Percentiles rank a stretch among this genome's conserved stretches.
These are phyloP conservation scores for Pyrenochaeta sp. DNA, from an alignment of 2,329 filamentous ascomycete genomes.

Conservation along the genomic window DNA sequence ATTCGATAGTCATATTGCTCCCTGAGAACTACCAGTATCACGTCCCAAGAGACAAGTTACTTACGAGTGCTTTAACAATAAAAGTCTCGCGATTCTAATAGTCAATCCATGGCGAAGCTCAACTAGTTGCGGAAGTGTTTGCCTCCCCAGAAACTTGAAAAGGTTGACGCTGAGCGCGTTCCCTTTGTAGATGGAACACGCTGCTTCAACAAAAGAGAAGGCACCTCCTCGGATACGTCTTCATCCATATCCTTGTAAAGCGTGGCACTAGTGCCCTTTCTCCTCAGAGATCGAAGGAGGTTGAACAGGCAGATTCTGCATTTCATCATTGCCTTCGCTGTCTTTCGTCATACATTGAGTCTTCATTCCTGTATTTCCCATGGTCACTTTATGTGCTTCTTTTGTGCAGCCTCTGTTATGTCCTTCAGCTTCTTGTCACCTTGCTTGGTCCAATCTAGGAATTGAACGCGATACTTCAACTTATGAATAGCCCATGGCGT, in stretches of 20 bases:
- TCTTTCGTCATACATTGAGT: neutral
- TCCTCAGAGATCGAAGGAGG: neutral
- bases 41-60: too few species aligned
- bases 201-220: neutral
- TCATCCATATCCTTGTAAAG: neutral
- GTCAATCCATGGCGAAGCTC: too few species aligned
- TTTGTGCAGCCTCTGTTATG: neutral
- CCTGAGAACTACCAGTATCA: too few species aligned
- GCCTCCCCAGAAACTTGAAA: too few species aligned
- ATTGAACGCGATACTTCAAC: conserved; percentile 4
- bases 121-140: too few species aligned
- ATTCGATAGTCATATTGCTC: too few species aligned
- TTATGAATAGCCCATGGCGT: conserved; percentile 4
- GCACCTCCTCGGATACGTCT: neutral
- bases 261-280: neutral
- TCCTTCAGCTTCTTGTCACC: neutral
- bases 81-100: too few species aligned
- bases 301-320: neutral
- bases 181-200: conserved; percentile 3
- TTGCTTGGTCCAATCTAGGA: neutral
- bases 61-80: too few species aligned
- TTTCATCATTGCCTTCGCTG: neutral
- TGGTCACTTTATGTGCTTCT: neutral
- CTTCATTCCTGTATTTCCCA: neutral
- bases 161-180: neutral